Evolutionary conservation across 768 basidiomycete genomes (phyloP).

Genomic region (Tylopilus sp.): DNA sequence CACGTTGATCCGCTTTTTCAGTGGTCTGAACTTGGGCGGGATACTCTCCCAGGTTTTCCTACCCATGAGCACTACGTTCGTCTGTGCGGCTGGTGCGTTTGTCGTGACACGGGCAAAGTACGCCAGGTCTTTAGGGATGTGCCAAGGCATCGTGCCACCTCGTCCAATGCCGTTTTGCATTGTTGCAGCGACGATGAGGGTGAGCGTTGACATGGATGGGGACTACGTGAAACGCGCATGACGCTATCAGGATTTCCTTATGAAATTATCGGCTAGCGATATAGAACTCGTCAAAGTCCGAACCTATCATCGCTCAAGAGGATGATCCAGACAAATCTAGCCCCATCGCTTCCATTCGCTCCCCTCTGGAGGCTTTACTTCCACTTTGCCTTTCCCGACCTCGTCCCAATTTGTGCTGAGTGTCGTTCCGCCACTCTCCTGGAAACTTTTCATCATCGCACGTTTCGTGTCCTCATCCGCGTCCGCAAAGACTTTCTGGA

Average conservation of each 20-base stretch:
- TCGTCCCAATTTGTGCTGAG: constrained; percentile 96
- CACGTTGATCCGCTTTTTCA: constrained; percentile 71
- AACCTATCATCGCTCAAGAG: background rate
- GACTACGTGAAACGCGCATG: background rate
- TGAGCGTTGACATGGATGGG: constrained; percentile 58
- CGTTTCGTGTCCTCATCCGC: constrained; percentile 88
- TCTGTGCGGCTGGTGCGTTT: constrained; percentile 46
- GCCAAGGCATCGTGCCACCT: constrained; percentile 79
- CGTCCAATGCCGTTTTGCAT: constrained; percentile 83
- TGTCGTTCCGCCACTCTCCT: constrained; percentile 92
- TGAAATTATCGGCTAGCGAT: background rate
- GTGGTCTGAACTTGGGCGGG: constrained; percentile 76
- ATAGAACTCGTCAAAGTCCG: too few relatives aligned
- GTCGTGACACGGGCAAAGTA: constrained; percentile 87
- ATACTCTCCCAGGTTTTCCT: constrained; percentile 98
- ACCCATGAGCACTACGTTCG: constrained; percentile 91
- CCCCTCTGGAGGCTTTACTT: constrained; percentile 81
- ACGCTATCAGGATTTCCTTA: background rate
- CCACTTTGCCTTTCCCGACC: constrained; percentile 64
- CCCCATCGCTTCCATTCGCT: constrained; percentile 83
- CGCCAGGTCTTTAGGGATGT: constrained; percentile 81
- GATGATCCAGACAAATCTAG: constrained; percentile 19
- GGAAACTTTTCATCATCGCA: constrained; percentile 98
- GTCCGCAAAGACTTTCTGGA: constrained; percentile 87
- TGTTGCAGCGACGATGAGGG: constrained; percentile 93